Conservation (phyloP, 2,329 filamentous ascomycete species). For the Zymoseptoria crescenta region DNA sequence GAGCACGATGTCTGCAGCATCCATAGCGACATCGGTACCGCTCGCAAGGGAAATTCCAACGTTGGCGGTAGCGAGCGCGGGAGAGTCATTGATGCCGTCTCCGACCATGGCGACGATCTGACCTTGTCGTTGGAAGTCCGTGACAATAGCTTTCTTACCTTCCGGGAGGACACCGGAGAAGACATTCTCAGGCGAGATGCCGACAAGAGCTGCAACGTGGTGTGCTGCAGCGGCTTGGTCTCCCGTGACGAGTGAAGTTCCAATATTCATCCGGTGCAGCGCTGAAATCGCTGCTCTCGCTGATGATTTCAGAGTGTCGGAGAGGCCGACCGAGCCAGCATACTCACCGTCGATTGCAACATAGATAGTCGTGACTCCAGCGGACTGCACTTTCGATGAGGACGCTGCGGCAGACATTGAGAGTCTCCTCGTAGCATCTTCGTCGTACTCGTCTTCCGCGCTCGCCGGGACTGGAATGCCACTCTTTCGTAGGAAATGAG, state of each 20-base stretch:
- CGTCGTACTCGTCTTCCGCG: slow-evolving; percentile 46
- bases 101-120: slow-evolving; percentile 92
- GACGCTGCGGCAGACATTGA: slow-evolving; percentile 21
- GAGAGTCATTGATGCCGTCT: slow-evolving; percentile 97
- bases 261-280: slow-evolving; percentile 75
- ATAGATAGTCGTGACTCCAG: slow-evolving; percentile 85
- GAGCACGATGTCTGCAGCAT: slow-evolving; percentile 89
- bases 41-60: slow-evolving; percentile 88
- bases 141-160: slow-evolving; percentile 82
- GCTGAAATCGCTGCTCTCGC: slow-evolving; percentile 74
- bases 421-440: slow-evolving; percentile 16
- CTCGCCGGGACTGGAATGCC: slow-evolving; percentile 54
- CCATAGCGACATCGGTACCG: slow-evolving; percentile 95
- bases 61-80: slow-evolving; percentile 83
- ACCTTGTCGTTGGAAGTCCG: slow-evolving; percentile 63
- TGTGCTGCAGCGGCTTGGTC: slow-evolving; percentile 80
- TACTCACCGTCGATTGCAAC: slow-evolving; percentile 78
- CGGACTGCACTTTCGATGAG: slow-evolving; percentile 38
- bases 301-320: slow-evolving; percentile 85
- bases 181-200: slow-evolving; percentile 68
- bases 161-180: slow-evolving; percentile 82
- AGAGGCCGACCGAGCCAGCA: slow-evolving; percentile 72
- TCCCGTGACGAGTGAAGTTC: slow-evolving; percentile 85
- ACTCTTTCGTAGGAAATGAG: slow-evolving; percentile 64
- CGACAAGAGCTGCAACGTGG: slow-evolving; percentile 73